Percentiles rank a stretch among this genome's conserved stretches.
Evolutionary conservation across 2,329 filamentous ascomycete species (phyloP).

Genomic region (Talaromyces atroroseus): DNA sequence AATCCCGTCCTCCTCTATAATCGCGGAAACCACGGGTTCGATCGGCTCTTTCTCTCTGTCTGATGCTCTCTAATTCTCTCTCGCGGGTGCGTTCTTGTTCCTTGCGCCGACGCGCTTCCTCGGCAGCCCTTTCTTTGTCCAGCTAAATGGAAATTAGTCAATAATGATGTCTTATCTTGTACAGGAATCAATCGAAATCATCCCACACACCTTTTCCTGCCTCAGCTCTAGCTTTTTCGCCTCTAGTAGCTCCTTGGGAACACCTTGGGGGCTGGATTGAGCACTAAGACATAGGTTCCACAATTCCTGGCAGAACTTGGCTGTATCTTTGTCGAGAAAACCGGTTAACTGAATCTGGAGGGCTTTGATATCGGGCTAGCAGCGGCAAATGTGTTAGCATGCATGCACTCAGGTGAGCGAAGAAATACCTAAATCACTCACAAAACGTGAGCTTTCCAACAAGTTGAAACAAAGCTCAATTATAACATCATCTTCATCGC

Average conservation of each 20-base stretch:
- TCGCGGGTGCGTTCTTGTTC: conserved; percentile 68
- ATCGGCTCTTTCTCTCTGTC: conserved; percentile 48
- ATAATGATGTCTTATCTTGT: not conserved
- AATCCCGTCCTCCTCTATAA: conserved; percentile 33
- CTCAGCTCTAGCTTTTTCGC: conserved; percentile 94
- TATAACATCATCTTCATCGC: conserved; percentile 92
- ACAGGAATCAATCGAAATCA: no score
- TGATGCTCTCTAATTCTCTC: conserved; percentile 61
- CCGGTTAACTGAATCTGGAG: conserved; percentile 92
- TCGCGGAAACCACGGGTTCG: conserved; percentile 32
- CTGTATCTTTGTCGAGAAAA: conserved; percentile 88
- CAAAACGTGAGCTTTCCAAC: conserved; percentile 68
- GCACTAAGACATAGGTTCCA: conserved; percentile 91
- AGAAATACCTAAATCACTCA: conserved; percentile 43
- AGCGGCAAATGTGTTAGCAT: conserved; percentile 19
- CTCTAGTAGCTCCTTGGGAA: conserved; percentile 89
- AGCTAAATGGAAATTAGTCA: conserved; percentile 48
- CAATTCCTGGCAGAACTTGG: conserved; percentile 83
- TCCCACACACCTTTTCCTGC: conserved; percentile 71
- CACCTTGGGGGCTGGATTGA: conserved; percentile 79
- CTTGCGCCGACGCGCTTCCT: conserved; percentile 65
- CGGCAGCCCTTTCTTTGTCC: conserved; percentile 74
- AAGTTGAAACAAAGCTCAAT: conserved; percentile 73
- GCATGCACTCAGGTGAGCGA: not conserved
- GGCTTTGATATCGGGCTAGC: conserved; percentile 93